A percentile compares a stretch with the other conserved stretches of the same genome.
phyloP scores from a whole-genome alignment of 1,284 basidiomycete species.

The Ceratobasidium sp. region DNA sequence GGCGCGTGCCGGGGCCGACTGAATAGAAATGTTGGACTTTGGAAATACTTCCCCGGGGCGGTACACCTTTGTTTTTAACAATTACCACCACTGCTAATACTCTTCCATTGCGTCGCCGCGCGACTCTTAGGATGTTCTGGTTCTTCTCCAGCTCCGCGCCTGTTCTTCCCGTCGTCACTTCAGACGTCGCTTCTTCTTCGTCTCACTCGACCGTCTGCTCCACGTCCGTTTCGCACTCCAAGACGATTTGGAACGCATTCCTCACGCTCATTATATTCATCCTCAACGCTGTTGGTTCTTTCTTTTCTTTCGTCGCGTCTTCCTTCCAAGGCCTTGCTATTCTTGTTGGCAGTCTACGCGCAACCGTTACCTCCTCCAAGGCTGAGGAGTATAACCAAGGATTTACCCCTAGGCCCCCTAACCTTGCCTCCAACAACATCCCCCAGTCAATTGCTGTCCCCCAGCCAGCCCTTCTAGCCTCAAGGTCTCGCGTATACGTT shows the following conservation, averaged over 20 bases:
- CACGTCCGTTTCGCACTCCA: background rate
- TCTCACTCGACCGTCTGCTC: background rate
- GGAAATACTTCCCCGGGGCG: background rate
- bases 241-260: background rate
- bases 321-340: constrained; percentile 2
- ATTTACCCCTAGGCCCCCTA: constrained; percentile 7
- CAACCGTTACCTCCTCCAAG: background rate
- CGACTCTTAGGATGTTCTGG: constrained; percentile 14
- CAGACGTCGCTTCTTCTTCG: background rate
- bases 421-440: background rate
- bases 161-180: background rate
- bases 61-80: background rate
- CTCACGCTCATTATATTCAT: background rate
- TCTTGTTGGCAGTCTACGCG: background rate
- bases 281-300: background rate
- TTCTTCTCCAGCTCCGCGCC: background rate
- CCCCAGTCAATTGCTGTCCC: background rate
- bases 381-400: no score
- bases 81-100: background rate
- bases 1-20: no score
- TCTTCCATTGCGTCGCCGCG: background rate
- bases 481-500: no score
- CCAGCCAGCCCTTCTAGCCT: background rate
- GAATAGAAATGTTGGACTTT: background rate
- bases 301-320: background rate